Conservation (phyloP, 2,329 filamentous ascomycete genomes). For the Exutisphaerella laricina region DNA sequence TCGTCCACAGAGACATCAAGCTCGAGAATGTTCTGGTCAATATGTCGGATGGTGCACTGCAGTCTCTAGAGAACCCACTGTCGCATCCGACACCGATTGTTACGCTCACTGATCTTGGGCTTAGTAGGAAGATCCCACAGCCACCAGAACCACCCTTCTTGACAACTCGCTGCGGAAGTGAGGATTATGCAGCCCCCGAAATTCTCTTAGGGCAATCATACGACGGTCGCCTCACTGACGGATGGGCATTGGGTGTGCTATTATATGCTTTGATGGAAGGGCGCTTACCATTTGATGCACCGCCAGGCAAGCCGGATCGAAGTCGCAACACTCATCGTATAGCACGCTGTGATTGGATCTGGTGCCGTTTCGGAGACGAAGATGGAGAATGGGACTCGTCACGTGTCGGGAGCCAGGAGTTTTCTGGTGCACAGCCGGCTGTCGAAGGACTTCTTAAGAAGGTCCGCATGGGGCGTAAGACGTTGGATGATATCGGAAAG, state of each 20-base stretch:
- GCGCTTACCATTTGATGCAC: slow-evolving; percentile 86
- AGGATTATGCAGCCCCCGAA: slow-evolving; percentile 95
- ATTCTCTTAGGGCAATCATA: slow-evolving; percentile 94
- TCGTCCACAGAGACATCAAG: slow-evolving; percentile 97
- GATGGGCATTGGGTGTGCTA: slow-evolving; percentile 90
- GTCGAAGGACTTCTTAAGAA: slow-evolving; percentile 82
- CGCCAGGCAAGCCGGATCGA: slow-evolving; percentile 70
- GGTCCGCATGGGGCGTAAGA: slow-evolving; percentile 67
- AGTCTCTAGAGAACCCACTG: slow-evolving; percentile 58
- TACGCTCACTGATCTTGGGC: slow-evolving; percentile 84
- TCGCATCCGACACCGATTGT: slow-evolving; percentile 76
- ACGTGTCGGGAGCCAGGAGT: slow-evolving; percentile 51
- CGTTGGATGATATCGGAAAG: slow-evolving; percentile 65
- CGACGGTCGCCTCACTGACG: slow-evolving; percentile 84
- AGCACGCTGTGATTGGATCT: slow-evolving; percentile 90
- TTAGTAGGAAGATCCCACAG: slow-evolving; percentile 73
- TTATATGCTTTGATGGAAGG: slow-evolving; percentile 91
- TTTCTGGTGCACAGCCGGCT: slow-evolving; percentile 70
- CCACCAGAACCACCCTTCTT: slow-evolving; percentile 74
- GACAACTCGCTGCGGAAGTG: slow-evolving; percentile 89
- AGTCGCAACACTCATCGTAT: slow-evolving; percentile 82
- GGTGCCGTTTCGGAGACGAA: slow-evolving; percentile 77
- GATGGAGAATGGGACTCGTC: slow-evolving; percentile 79
- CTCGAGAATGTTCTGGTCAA: slow-evolving; percentile 97
- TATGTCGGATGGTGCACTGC: slow-evolving; percentile 61